phyloP scores from a whole-genome alignment of 1,284 basidiomycete genomes.

The Phellopilus nigrolimitatus region DNA sequence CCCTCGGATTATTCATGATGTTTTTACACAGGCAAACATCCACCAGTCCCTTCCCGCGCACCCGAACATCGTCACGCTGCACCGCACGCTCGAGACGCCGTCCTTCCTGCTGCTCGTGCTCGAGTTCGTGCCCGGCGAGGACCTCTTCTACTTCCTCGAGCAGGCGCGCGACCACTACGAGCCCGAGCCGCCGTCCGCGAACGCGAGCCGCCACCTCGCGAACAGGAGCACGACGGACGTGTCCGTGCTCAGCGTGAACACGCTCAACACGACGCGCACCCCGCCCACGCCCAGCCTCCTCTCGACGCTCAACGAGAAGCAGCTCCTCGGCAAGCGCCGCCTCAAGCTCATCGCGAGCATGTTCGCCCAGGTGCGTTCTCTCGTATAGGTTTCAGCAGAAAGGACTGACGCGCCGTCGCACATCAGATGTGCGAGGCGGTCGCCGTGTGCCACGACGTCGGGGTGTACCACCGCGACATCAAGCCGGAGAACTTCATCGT shows the following conservation, averaged over 20 bases:
- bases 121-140: conserved; percentile 95
- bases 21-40: conserved; percentile 71
- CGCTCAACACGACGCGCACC: conserved; percentile 46
- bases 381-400: neutral
- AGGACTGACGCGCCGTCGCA: neutral
- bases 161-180: conserved; percentile 85
- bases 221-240: conserved; percentile 9
- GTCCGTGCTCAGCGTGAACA: conserved; percentile 9
- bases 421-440: conserved; percentile 95
- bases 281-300: conserved; percentile 93
- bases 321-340: conserved; percentile 81
- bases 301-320: conserved; percentile 78
- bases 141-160: conserved; percentile 96
- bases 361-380: conserved; percentile 58
- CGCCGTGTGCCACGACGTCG: conserved; percentile 89
- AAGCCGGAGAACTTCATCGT: conserved; percentile 97
- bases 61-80: conserved; percentile 92
- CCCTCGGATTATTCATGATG: conserved; percentile 10
- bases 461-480: conserved; percentile 95
- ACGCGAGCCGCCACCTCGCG: conserved; percentile 38
- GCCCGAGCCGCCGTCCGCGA: conserved; percentile 35
- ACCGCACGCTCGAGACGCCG: conserved; percentile 81
- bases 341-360: conserved; percentile 91
- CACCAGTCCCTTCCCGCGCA: conserved; percentile 92
- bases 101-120: conserved; percentile 79